Evolutionary conservation across 345 rosid species (phyloP).

Genomic region (Pistacia atlantica): DNA sequence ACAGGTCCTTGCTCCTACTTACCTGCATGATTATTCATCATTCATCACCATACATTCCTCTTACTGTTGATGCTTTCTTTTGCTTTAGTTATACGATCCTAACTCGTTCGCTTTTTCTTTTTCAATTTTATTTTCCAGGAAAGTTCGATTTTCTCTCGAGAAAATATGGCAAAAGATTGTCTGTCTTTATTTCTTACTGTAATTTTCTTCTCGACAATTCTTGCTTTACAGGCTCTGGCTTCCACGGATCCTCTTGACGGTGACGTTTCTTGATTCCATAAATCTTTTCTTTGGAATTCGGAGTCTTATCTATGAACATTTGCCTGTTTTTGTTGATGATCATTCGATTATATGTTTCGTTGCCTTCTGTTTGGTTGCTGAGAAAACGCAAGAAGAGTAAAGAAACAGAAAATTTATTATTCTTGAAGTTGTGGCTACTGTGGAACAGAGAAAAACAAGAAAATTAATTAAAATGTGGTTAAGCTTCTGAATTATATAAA

Average conservation of each 20-base stretch:
- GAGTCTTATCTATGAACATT: not conserved
- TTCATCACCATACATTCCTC: not conserved
- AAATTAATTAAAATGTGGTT: not conserved
- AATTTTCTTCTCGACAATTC: conserved; percentile 34
- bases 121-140: conserved; percentile 15
- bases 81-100: conserved; percentile 1
- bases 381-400: conserved; percentile 14
- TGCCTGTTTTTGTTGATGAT: conserved; percentile 15
- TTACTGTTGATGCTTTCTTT: not conserved
- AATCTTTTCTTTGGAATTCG: not conserved
- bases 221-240: conserved; percentile 42
- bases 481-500: not conserved
- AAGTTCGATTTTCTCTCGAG: conserved; percentile 18
- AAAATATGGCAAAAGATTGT: conserved; percentile 36
- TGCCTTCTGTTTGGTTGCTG: conserved; percentile 18
- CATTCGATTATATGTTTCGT: not conserved
- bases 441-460: not conserved
- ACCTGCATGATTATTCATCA: too few relatives aligned
- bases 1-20: not conserved
- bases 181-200: conserved; percentile 19
- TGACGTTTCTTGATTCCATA: conserved; percentile 28
- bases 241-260: conserved; percentile 73
- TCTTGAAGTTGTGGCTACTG: not conserved
- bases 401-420: not conserved
- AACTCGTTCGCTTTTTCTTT: conserved; percentile 16